phyloP scores from a whole-genome alignment of 116 monocot species.

The Zostera marina region DNA sequence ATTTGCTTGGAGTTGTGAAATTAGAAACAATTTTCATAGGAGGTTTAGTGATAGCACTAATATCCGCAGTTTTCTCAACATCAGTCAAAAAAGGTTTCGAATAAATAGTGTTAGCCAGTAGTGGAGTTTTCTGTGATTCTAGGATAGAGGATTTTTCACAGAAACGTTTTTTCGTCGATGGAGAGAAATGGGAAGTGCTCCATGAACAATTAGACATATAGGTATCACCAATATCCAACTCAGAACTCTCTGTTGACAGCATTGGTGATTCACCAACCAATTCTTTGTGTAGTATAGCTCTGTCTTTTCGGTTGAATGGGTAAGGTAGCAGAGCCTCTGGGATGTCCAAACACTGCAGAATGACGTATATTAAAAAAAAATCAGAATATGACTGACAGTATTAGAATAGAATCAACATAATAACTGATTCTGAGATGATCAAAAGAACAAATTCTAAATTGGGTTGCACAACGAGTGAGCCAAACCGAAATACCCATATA shows the following conservation, averaged over 20 bases:
- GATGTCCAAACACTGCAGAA: conserved; percentile 23
- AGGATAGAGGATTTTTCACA: conserved; percentile 19
- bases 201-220: neutral
- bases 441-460: too few species aligned
- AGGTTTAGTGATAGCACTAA: conserved; percentile 12
- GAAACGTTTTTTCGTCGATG: conserved; percentile 31
- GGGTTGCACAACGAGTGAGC: too few species aligned
- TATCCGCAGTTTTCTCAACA: conserved; percentile 1
- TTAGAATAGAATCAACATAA: too few species aligned
- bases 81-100: neutral
- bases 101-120: conserved; percentile 3
- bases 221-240: conserved; percentile 8
- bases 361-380: too few species aligned
- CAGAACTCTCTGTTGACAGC: conserved; percentile 1
- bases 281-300: neutral
- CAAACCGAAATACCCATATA: too few species aligned
- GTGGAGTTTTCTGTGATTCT: conserved; percentile 21
- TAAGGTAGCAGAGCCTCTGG: conserved; percentile 53
- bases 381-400: too few species aligned
- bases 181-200: conserved; percentile 31
- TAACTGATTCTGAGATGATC: too few species aligned
- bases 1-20: neutral
- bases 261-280: conserved; percentile 4
- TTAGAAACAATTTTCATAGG: conserved; percentile 13
- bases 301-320: conserved; percentile 25